Conservation (phyloP, 306 rosid species). For the Hippophae tibetana region DNA sequence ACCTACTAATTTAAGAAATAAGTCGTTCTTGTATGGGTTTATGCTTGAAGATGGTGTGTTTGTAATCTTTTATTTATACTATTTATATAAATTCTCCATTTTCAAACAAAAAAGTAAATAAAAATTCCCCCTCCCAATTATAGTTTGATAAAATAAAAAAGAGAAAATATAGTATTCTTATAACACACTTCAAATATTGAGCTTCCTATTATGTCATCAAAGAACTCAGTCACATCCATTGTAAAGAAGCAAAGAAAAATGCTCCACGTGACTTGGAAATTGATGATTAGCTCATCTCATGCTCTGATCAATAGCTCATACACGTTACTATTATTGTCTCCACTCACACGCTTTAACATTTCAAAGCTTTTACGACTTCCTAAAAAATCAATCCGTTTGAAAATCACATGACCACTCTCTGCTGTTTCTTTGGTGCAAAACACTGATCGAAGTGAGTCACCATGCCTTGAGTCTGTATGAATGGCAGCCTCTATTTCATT, state of each 20-base stretch:
- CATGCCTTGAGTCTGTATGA: conserved; percentile 88
- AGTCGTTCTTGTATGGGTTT: too few relatives aligned
- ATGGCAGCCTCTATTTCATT: conserved; percentile 78
- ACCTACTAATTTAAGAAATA: too few relatives aligned
- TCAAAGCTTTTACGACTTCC: conserved; percentile 87
- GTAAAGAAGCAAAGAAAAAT: not conserved
- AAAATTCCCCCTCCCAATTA: too few relatives aligned
- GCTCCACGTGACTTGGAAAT: not conserved
- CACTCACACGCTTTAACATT: conserved; percentile 77
- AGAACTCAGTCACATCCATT: not conserved
- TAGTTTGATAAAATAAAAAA: too few relatives aligned
- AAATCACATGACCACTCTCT: conserved; percentile 38
- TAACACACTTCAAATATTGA: too few relatives aligned
- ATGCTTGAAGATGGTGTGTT: too few relatives aligned
- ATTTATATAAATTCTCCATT: too few relatives aligned
- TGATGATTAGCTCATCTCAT: conserved; percentile 15
- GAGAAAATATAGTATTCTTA: too few relatives aligned
- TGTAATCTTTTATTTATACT: too few relatives aligned
- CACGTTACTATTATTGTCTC: conserved; percentile 84
- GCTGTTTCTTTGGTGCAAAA: conserved; percentile 58
- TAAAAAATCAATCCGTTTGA: conserved; percentile 68
- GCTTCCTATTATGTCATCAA: too few relatives aligned
- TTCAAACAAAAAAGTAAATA: too few relatives aligned
- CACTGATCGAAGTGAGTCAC: conserved; percentile 70
- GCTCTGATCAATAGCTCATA: conserved; percentile 85